Evolutionary conservation across 768 basidiomycete genomes (phyloP), one percentile per base, ranked within the genome.

Genomic region (Lactarius indigo): DNA sequence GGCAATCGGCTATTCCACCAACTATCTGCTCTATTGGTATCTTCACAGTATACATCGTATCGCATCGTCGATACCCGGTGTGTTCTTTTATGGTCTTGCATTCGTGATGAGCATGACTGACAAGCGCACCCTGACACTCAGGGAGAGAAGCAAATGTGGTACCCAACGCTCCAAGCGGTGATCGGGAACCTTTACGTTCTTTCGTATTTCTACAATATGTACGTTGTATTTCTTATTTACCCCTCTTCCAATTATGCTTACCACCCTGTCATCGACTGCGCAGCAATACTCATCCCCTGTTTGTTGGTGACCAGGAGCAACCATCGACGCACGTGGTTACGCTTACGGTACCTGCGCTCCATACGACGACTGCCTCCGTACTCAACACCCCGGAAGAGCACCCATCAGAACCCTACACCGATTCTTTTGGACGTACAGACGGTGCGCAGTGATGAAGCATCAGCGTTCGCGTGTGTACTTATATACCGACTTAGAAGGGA

Each of bases 1-100:
- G 59, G 59, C 52, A 60, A 59, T 59, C 64, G 30, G 64, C 59
- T 44, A 15, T 60, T 23, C 64, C 59, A 4, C 64, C 64, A 13
- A 60, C 64, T 26, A 13, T 65, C 15, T 65, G 50, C 28, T 8
- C 50, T 9, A 7, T 28, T 17, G 13, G 28, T 8, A 1, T 56
- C 20, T 20, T 44, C 7, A 35, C 44, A 42, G 42, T 30, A 26
- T 65, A 56, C 18, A 15, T 60, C 23, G 7, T 44, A 17, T 55
- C 39, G 1, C 33, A 52, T 6, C 58, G 10, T 23, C 2, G 15
- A 23, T 31, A 33, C n/a, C 50, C 23, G 20, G 64, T 62, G 18
- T 1, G 37, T 62, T n/a, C n/a, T 10, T 37, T 39, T 17, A 41
- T 33, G 5, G 18, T 33, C 20, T 44, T 23, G 10, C 33, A 55